A percentile compares a stretch with the other conserved stretches of the same genome.
phyloP scores from a whole-genome alignment of 1,284 basidiomycete species.

The Meira nashicola region DNA sequence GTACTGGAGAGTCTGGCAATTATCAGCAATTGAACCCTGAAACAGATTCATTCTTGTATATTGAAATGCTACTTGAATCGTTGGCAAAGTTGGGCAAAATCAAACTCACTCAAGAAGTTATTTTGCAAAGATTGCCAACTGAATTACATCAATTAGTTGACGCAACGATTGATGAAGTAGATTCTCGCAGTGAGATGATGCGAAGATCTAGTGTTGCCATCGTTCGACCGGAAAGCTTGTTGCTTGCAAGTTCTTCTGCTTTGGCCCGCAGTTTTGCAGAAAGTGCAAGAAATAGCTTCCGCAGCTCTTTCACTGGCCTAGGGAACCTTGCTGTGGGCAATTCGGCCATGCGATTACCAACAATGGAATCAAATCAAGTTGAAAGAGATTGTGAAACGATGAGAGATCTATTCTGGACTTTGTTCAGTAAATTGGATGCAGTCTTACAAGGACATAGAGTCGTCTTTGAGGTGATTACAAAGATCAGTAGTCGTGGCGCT shows the following conservation, averaged over 20 bases:
- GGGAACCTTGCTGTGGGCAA: conserved; percentile 2
- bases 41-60: conserved; percentile 84
- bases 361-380: conserved; percentile 37
- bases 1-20: conserved; percentile 7
- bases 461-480: conserved; percentile 70
- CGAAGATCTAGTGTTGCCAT: conserved; percentile 65
- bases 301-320: conserved; percentile 8
- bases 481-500: conserved; percentile 31
- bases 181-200: conserved; percentile 56
- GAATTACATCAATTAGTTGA: conserved; percentile 87
- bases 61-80: conserved; percentile 88
- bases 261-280: conserved; percentile 58
- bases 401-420: conserved; percentile 91
- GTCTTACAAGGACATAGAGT: conserved; percentile 89
- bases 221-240: conserved; percentile 60
- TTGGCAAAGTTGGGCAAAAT: conserved; percentile 84
- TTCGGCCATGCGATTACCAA: conserved; percentile 25
- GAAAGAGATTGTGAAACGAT: conserved; percentile 47
- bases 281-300: conserved; percentile 11
- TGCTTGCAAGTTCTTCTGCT: conserved; percentile 39
- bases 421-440: conserved; percentile 93
- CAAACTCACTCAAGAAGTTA: conserved; percentile 74
- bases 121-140: conserved; percentile 74
- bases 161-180: conserved; percentile 80
- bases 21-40: conserved; percentile 66